Evolutionary conservation across 1,139 yeast species (phyloP), one percentile per base, ranked within the genome.

Genomic region (Keqinozyma sinolaborantium): DNA sequence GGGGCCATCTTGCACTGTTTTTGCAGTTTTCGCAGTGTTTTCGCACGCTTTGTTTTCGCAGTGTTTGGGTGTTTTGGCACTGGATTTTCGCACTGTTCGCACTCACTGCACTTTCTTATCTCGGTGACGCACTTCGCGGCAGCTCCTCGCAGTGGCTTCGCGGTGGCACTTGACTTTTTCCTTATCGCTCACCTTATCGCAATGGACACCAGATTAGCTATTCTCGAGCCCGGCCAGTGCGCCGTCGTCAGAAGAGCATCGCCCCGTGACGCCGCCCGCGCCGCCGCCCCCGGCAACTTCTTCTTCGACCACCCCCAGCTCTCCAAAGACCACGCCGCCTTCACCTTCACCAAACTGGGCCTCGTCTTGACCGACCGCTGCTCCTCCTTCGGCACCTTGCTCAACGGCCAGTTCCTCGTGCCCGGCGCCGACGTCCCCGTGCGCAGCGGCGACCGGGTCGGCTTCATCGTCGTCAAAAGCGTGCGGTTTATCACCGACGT

Each of bases 331-430:
- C 68, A 61, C 35, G 66, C 64, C 8, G 16, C 6, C 9, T n/a
- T 45, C 9, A 14, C 16, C 14, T 19, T 25, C 25, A 20, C 16
- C 10, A 40, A 48, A 19, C 51, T 48, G n/a, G 29, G 28, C 8
- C 50, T 65, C 32, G 47, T 29, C 24, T 34, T 68, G 25, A 46
- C 44, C 33, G 74, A 68, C 38, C 38, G 40, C 10, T 42, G 41
- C 9, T 64, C 71, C 4, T 64, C 69, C 19, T 68, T 66, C 46
- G 74, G 74, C 1, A 67, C 73, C 5, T 42, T 64, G 12, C 34
- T 64, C 29, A 60, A 64, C 38, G 47, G 50, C 14, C 31, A 48
- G 5, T 54, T 51, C 26, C 41, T 64, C 16, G 26, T 45, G 5
- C 56, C 62, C 1, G 44, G 42, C 9, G 31, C 31, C 11, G 45